Evolutionary conservation across 495 filamentous ascomycete genomes (phyloP).

Genomic region (Pseudoneurospora amorphoporcata): DNA sequence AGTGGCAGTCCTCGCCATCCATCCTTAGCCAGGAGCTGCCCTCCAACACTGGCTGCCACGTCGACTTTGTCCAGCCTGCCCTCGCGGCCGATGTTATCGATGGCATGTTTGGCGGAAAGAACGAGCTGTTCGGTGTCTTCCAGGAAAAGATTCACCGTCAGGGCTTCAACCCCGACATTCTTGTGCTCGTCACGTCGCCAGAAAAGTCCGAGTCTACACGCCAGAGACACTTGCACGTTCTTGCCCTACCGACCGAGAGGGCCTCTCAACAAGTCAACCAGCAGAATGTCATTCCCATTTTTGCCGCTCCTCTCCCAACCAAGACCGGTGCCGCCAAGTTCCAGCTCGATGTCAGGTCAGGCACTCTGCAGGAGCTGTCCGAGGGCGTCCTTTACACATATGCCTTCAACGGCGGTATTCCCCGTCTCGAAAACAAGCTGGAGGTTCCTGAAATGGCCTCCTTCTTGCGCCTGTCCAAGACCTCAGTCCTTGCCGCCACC

Average conservation of each 20-base stretch:
- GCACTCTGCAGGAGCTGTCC: conserved; percentile 42
- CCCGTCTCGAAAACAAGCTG: conserved; percentile 31
- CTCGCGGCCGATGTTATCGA: conserved; percentile 31
- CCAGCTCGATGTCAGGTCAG: conserved; percentile 46
- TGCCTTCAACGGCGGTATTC: conserved; percentile 39
- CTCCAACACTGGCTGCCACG: conserved; percentile 17
- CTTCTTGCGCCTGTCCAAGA: conserved; percentile 42
- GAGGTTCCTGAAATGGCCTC: conserved; percentile 29
- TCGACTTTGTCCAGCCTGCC: conserved; percentile 31
- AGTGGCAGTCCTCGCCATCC: conserved; percentile 26
- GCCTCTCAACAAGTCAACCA: conserved; percentile 12
- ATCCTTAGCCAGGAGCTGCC: conserved; percentile 27
- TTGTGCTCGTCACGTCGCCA: conserved; percentile 33
- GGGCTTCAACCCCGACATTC: conserved; percentile 35
- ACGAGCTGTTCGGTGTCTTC: conserved; percentile 28
- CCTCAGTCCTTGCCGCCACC: conserved; percentile 37
- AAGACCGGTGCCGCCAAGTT: conserved; percentile 18
- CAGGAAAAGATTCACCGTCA: conserved; percentile 25
- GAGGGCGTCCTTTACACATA: conserved; percentile 37
- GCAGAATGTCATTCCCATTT: conserved; percentile 17
- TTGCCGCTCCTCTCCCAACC: conserved; percentile 17
- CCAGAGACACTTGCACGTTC: conserved; percentile 35
- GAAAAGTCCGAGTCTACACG: neutral
- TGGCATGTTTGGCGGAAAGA: conserved; percentile 32
- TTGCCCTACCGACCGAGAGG: conserved; percentile 27